Percentiles rank a stretch among this genome's conserved stretches.
These are phyloP conservation scores for Ophiorrhiza pumila DNA, from an alignment of 257 asterid species.

Conservation along the genomic window DNA sequence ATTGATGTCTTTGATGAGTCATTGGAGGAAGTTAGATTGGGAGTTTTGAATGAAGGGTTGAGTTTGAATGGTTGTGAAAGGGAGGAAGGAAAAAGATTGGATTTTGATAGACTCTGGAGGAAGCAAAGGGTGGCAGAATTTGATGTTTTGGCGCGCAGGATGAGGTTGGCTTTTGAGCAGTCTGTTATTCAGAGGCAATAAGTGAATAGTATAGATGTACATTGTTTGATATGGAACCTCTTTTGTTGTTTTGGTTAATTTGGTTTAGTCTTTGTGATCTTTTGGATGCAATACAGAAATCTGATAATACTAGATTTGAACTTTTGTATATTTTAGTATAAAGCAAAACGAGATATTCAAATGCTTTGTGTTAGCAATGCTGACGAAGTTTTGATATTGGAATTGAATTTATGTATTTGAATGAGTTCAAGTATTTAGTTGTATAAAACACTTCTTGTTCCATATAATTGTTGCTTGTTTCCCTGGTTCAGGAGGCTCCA, in stretches of 20 bases:
- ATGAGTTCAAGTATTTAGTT: too few species aligned
- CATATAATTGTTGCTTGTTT: too few species aligned
- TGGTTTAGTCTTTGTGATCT: neutral
- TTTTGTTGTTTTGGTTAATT: neutral
- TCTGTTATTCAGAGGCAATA: slow-evolving; percentile 43
- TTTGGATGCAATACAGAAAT: too few species aligned
- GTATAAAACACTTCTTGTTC: too few species aligned
- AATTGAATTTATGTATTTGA: neutral
- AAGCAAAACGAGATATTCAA: neutral
- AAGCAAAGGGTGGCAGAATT: slow-evolving; percentile 66
- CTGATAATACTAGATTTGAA: too few species aligned
- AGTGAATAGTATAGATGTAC: slow-evolving; percentile 27
- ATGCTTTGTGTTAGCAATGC: neutral
- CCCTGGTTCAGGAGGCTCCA: too few species aligned
- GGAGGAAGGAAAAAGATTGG: slow-evolving; percentile 15
- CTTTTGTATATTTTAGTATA: too few species aligned
- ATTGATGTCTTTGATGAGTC: slow-evolving; percentile 59
- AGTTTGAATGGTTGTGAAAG: slow-evolving; percentile 25
- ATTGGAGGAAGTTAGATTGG: slow-evolving; percentile 46
- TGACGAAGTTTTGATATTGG: neutral
- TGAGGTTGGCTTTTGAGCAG: slow-evolving; percentile 65
- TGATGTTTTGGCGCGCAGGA: slow-evolving; percentile 56
- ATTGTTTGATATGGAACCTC: slow-evolving; percentile 7
- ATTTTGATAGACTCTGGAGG: slow-evolving; percentile 54
- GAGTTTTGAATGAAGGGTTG: slow-evolving; percentile 18